phyloP scores from a whole-genome alignment of 306 rosid genomes.

The Begonia loranthoides region DNA sequence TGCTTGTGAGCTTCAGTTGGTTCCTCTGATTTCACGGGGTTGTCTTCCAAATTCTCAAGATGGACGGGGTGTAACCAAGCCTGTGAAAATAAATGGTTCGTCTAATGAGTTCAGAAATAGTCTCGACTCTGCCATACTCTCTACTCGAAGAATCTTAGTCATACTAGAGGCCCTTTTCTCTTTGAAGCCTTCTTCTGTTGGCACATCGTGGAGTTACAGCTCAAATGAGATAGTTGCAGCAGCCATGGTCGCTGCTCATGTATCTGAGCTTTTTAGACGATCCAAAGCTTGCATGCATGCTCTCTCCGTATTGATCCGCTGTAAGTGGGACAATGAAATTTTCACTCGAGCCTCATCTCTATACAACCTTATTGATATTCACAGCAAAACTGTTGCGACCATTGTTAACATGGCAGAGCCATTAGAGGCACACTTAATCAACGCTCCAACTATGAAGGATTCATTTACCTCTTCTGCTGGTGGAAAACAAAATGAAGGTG shows the following conservation, averaged over 20 bases:
- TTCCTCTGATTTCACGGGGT: slow-evolving; percentile 57
- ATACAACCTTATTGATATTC: slow-evolving; percentile 88
- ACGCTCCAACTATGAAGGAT: slow-evolving; percentile 44
- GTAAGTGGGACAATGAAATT: slow-evolving; percentile 90
- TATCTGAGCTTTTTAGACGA: slow-evolving; percentile 80
- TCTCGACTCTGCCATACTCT: slow-evolving; percentile 63
- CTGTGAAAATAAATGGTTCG: slow-evolving; percentile 45
- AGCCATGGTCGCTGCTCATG: slow-evolving; percentile 99
- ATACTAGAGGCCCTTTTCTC: slow-evolving; percentile 88
- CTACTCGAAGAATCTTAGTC: slow-evolving; percentile 74
- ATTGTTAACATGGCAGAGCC: slow-evolving; percentile 87
- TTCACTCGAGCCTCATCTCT: slow-evolving; percentile 74
- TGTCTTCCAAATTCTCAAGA: slow-evolving; percentile 33
- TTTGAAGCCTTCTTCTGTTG: slow-evolving; percentile 86
- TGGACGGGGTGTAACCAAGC: slow-evolving; percentile 29
- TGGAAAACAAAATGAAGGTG: slow-evolving; percentile 35
- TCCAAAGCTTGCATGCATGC: slow-evolving; percentile 99
- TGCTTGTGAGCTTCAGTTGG: slow-evolving; percentile 85
- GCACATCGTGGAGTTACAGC: slow-evolving; percentile 94
- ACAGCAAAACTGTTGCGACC: slow-evolving; percentile 84
- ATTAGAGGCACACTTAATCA: slow-evolving; percentile 67
- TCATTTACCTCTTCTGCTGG: slow-evolving; percentile 24
- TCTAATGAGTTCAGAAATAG: slow-evolving; percentile 45
- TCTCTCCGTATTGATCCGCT: slow-evolving; percentile 71
- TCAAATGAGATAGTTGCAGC: slow-evolving; percentile 98